Conservation (phyloP, 805 yeast genomes). For the Trichomonascus vanleenenianus region DNA sequence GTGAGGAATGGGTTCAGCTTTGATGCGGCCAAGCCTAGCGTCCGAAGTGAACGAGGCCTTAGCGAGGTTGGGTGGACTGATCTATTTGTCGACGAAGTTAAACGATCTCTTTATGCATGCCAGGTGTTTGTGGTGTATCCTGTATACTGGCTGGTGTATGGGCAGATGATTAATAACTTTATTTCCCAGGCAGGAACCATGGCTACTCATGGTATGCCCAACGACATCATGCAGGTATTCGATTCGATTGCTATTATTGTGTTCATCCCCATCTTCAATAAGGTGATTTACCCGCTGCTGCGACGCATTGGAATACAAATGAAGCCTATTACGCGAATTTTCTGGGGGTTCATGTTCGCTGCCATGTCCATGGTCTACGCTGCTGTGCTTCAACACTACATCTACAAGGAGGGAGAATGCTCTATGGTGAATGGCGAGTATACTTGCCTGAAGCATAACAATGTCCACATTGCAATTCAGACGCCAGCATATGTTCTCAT, state of each 20-base stretch:
- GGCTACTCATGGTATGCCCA: slow-evolving; percentile 72
- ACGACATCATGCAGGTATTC: slow-evolving; percentile 68
- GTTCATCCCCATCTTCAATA: slow-evolving; percentile 68
- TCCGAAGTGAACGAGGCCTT: slow-evolving; percentile 38
- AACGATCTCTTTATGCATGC: slow-evolving; percentile 59
- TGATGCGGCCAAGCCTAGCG: slow-evolving; percentile 51
- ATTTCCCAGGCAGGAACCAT: slow-evolving; percentile 67
- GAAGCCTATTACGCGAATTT: slow-evolving; percentile 65
- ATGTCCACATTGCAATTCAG: slow-evolving; percentile 63
- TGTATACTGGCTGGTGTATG: slow-evolving; percentile 66
- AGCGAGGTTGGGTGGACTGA: slow-evolving; percentile 49
- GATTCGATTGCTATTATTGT: slow-evolving; percentile 70
- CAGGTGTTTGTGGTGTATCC: slow-evolving; percentile 66
- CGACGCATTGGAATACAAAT: slow-evolving; percentile 44
- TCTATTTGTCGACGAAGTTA: slow-evolving; percentile 65
- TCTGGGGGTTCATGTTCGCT: slow-evolving; percentile 61
- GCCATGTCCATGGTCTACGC: slow-evolving; percentile 65
- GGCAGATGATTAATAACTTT: slow-evolving; percentile 67
- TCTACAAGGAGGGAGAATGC: slow-evolving; percentile 69
- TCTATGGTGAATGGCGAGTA: slow-evolving; percentile 46
- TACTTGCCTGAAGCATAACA: slow-evolving; percentile 49
- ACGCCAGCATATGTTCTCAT: slow-evolving; percentile 63
- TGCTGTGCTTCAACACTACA: slow-evolving; percentile 63
- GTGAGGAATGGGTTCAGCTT: slow-evolving; percentile 41
- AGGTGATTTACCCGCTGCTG: slow-evolving; percentile 45